phyloP scores from a whole-genome alignment of 805 yeast genomes.

The Yarrowia yakushimensis region DNA sequence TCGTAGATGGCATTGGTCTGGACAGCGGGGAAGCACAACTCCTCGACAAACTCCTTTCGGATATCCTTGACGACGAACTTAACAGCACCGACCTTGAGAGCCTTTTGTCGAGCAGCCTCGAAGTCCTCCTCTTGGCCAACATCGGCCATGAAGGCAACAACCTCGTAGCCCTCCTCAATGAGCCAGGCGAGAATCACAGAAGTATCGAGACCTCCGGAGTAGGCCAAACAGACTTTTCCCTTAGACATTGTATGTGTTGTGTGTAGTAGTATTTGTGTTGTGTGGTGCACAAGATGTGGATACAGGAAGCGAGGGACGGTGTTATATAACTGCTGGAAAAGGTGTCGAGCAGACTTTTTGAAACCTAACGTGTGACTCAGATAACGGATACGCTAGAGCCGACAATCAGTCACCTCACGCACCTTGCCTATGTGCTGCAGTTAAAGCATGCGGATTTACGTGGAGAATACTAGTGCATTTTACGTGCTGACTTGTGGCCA shows the following conservation, averaged over 20 bases:
- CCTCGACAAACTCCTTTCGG: conserved; percentile 90
- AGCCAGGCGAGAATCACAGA: conserved; percentile 97
- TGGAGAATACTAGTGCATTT: background rate
- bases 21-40: conserved; percentile 92
- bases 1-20: conserved; percentile 98
- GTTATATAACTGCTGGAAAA: conserved; percentile 2
- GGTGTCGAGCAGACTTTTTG: background rate
- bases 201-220: conserved; percentile 98
- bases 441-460: background rate
- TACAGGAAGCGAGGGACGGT: background rate
- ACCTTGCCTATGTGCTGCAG: background rate
- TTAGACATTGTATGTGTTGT: conserved; percentile 62
- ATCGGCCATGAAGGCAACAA: conserved; percentile 95
- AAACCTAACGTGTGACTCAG: conserved; percentile 21
- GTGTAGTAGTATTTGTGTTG: background rate
- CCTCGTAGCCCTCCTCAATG: conserved; percentile 96
- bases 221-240: conserved; percentile 98
- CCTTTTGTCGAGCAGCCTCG: conserved; percentile 94
- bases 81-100: conserved; percentile 94
- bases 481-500: background rate
- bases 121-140: conserved; percentile 99
- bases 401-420: background rate
- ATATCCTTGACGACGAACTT: conserved; percentile 93
- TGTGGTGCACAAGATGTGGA: background rate
- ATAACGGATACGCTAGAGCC: conserved; percentile 20